phyloP scores from a whole-genome alignment of 768 basidiomycete genomes.

The Lactarius tabidus region DNA sequence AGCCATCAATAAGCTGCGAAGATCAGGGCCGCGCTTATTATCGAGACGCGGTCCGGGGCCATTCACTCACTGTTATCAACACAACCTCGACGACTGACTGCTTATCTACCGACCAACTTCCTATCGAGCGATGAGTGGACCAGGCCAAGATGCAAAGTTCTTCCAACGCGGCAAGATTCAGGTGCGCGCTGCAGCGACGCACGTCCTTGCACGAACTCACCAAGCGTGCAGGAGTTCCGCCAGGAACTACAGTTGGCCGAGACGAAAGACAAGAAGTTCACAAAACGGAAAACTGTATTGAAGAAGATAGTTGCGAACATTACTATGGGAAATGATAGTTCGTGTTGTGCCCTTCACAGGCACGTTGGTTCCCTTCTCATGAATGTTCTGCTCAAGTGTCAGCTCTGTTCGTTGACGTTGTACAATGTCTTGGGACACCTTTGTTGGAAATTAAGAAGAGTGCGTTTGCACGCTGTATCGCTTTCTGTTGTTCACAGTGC shows the following conservation, averaged over 20 bases:
- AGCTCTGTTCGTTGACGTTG: slow-evolving; percentile 89
- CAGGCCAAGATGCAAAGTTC: slow-evolving; percentile 86
- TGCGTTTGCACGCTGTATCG: slow-evolving; percentile 38
- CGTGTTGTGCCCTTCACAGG: slow-evolving; percentile 36
- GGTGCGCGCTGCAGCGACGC: slow-evolving; percentile 40
- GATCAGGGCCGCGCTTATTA: not conserved
- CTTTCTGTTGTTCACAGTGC: slow-evolving; percentile 1
- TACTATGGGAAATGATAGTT: slow-evolving; percentile 99
- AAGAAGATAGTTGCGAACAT: slow-evolving; percentile 99
- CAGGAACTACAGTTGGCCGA: slow-evolving; percentile 88
- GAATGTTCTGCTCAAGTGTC: slow-evolving; percentile 60
- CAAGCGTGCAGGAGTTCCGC: slow-evolving; percentile 67
- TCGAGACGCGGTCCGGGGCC: not conserved
- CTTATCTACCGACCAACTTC: not conserved
- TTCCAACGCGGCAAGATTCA: slow-evolving; percentile 90
- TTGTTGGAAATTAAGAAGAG: slow-evolving; percentile 99
- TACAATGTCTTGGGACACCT: slow-evolving; percentile 92
- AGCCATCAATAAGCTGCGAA: slow-evolving; percentile 16
- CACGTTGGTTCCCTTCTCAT: slow-evolving; percentile 26
- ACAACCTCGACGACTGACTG: not conserved
- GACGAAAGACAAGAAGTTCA: slow-evolving; percentile 93
- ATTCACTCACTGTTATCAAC: not conserved
- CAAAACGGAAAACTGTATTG: slow-evolving; percentile 87
- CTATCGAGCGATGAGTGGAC: slow-evolving; percentile 38
- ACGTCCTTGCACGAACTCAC: slow-evolving; percentile 16